Conservation (phyloP, 352 stramenopile species). For the Thalassiosira allenii region DNA sequence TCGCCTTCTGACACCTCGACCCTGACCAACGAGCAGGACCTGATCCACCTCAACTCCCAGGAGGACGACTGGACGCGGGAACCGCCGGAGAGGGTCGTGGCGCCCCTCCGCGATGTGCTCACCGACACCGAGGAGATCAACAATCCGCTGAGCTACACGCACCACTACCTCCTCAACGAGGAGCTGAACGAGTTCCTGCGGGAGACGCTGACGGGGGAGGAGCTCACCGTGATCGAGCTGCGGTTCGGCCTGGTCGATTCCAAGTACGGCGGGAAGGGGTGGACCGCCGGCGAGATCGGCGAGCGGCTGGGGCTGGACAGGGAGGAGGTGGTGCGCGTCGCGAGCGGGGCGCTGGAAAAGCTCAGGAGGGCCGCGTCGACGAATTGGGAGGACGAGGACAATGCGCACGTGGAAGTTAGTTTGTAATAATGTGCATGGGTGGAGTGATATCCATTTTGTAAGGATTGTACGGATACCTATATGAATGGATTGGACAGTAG, state of each 20-base stretch:
- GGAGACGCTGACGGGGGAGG: slow-evolving; percentile 48
- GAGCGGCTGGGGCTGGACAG: slow-evolving; percentile 40
- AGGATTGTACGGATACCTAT: too few species aligned
- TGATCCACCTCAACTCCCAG: not conserved
- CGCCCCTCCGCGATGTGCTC: slow-evolving; percentile 57
- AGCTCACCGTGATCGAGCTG: slow-evolving; percentile 66
- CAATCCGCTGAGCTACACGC: slow-evolving; percentile 38
- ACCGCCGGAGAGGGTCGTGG: slow-evolving; percentile 21
- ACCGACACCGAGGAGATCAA: slow-evolving; percentile 59
- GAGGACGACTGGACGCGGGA: slow-evolving; percentile 20
- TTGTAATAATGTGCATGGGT: slow-evolving; percentile 26
- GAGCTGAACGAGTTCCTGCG: slow-evolving; percentile 65
- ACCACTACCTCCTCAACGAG: slow-evolving; percentile 36
- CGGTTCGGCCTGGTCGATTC: slow-evolving; percentile 64
- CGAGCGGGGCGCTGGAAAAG: slow-evolving; percentile 58
- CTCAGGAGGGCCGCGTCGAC: slow-evolving; percentile 39
- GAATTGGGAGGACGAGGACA: too few species aligned
- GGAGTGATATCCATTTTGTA: too few species aligned
- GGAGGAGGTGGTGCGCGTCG: slow-evolving; percentile 48
- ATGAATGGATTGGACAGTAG: too few species aligned
- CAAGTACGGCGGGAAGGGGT: slow-evolving; percentile 31
- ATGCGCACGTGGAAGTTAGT: slow-evolving; percentile 58
- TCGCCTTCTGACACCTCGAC: too few species aligned
- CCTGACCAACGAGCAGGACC: too few species aligned
- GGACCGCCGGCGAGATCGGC: slow-evolving; percentile 53